These are phyloP conservation scores for Triticum timopheevii DNA, from an alignment of 176 grass and related monocot species.

Conservation along the genomic window DNA sequence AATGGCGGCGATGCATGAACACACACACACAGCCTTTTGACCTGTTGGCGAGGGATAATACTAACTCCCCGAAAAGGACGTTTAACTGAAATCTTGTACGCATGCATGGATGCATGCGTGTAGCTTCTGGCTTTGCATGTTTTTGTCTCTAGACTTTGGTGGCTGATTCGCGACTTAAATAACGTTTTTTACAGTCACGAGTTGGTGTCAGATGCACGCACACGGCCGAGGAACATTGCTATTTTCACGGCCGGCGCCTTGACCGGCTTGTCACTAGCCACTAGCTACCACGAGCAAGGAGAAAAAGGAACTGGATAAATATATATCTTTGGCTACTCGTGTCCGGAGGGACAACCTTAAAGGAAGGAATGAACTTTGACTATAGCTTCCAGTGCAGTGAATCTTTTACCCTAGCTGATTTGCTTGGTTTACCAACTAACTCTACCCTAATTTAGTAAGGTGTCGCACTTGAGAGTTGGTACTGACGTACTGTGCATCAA, in stretches of 20 bases:
- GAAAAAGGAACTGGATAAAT: background rate
- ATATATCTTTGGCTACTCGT: constrained; percentile 12
- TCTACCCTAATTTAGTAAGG: background rate
- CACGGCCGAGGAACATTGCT: constrained; percentile 29
- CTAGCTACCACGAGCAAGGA: constrained; percentile 8
- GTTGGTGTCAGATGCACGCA: constrained; percentile 20
- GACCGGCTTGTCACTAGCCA: constrained; percentile 19
- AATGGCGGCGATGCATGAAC: constrained; percentile 9
- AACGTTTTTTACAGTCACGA: background rate
- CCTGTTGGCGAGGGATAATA: background rate
- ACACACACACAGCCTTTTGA: background rate
- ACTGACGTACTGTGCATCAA: background rate
- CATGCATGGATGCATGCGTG: constrained; percentile 21
- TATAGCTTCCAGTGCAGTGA: background rate
- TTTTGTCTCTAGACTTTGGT: background rate
- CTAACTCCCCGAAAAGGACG: background rate
- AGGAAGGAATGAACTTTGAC: constrained; percentile 27
- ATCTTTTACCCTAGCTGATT: background rate
- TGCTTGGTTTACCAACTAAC: constrained; percentile 1
- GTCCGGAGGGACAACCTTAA: constrained; percentile 21
- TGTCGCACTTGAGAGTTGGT: background rate
- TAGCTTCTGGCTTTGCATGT: background rate
- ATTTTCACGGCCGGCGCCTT: background rate
- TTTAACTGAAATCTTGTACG: constrained; percentile 46
- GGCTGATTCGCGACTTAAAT: background rate